Conservation (phyloP, 495 filamentous ascomycete genomes). For the Delitschia confertaspora region DNA sequence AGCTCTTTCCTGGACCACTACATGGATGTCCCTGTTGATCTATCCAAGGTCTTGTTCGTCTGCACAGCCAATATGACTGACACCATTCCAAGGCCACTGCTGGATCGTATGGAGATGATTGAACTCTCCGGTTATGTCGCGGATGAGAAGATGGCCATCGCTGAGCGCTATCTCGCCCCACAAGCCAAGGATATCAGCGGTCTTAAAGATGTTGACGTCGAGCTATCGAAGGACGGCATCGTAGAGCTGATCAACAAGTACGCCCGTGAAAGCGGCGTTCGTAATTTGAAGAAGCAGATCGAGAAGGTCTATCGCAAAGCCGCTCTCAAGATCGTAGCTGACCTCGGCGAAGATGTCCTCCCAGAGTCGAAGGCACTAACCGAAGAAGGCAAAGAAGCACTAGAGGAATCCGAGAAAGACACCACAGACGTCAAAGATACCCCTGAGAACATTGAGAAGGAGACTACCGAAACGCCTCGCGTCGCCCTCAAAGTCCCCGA, state of each 20-base stretch:
- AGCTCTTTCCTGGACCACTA: conserved; percentile 97
- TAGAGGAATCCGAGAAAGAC: conserved; percentile 59
- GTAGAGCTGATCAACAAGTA: conserved; percentile 97
- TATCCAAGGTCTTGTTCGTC: conserved; percentile 97
- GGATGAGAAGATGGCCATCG: conserved; percentile 99
- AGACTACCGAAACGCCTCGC: conserved; percentile 67
- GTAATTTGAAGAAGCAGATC: conserved; percentile 98
- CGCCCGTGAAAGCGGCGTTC: conserved; percentile 91
- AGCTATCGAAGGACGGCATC: conserved; percentile 73
- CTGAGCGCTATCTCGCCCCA: conserved; percentile 83
- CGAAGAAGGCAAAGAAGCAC: conserved; percentile 75
- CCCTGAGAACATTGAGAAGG: conserved; percentile 52
- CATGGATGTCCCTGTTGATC: conserved; percentile 95
- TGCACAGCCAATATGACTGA: conserved; percentile 99
- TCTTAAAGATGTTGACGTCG: conserved; percentile 81
- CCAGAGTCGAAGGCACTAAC: conserved; percentile 78
- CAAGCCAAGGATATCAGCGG: conserved; percentile 85
- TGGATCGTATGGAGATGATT: conserved; percentile 98
- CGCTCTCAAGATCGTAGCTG: conserved; percentile 92
- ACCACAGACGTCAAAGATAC: conserved; percentile 49
- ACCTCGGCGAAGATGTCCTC: conserved; percentile 78
- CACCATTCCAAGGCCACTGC: conserved; percentile 87
- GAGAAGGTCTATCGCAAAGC: conserved; percentile 98
- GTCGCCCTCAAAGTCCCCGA: conserved; percentile 79
- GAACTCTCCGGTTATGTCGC: conserved; percentile 93